phyloP scores from a whole-genome alignment of 768 basidiomycete species.

The Rickenella mellea region DNA sequence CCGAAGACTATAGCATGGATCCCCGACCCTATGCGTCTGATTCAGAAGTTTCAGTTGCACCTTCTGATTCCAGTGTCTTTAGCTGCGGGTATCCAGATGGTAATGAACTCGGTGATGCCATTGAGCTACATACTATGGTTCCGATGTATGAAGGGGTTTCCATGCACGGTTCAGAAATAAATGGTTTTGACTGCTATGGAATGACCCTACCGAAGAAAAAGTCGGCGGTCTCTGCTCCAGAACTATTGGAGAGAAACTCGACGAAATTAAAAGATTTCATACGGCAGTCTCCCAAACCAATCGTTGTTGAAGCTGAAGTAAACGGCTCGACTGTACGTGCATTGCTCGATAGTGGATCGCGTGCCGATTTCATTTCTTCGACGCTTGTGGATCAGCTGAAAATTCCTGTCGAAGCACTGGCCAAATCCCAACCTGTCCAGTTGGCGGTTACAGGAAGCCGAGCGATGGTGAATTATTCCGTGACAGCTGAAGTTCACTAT shows the following conservation, averaged over 20 bases:
- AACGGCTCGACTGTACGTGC: conserved; percentile 25
- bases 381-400: conserved; percentile 28
- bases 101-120: too few species aligned
- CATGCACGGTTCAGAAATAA: too few species aligned
- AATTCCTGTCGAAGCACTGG: conserved; percentile 14
- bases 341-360: conserved; percentile 27
- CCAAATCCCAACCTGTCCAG: conserved; percentile 23
- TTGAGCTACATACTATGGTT: too few species aligned
- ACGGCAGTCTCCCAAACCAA: conserved; percentile 19
- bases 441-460: conserved; percentile 33
- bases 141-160: too few species aligned
- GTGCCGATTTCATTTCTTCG: conserved; percentile 32
- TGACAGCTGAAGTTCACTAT: conserved; percentile 20
- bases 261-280: conserved; percentile 7
- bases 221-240: too few species aligned
- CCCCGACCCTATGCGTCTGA: too few species aligned
- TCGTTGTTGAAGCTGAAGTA: conserved; percentile 20
- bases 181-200: too few species aligned
- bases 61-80: too few species aligned
- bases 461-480: conserved; percentile 23
- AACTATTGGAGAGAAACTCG: conserved; percentile 8
- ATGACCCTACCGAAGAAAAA: too few species aligned
- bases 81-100: too few species aligned
- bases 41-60: too few species aligned
- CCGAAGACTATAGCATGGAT: too few species aligned